These are phyloP conservation scores for Blastobotrys aristatus DNA, from an alignment of 1,139 yeast genomes.

Conservation along the genomic window DNA sequence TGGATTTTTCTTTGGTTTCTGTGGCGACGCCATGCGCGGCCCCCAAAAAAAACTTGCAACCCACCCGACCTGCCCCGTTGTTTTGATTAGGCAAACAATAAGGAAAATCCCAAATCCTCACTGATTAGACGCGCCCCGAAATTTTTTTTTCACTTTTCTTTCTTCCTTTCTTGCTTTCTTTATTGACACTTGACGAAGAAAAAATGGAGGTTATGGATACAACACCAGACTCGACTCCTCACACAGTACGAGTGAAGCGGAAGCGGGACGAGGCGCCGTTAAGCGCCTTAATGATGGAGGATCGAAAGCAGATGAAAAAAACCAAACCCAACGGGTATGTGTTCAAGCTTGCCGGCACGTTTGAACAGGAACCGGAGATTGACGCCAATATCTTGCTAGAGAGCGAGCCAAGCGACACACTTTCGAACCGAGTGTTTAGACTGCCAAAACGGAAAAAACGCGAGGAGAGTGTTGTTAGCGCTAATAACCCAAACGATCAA, in stretches of 20 bases:
- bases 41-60: not conserved
- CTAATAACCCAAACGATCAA: constrained; percentile 36
- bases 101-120: no score
- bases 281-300: constrained; percentile 51
- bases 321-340: constrained; percentile 38
- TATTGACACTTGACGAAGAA: not conserved
- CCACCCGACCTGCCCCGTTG: not conserved
- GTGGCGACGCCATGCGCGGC: not conserved
- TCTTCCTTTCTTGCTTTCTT: not conserved
- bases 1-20: not conserved
- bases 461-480: constrained; percentile 36
- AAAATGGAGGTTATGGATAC: constrained; percentile 16
- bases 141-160: not conserved
- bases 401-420: constrained; percentile 20
- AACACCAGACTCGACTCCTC: constrained; percentile 19
- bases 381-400: constrained; percentile 22
- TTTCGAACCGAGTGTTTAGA: constrained; percentile 19
- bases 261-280: constrained; percentile 82
- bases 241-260: constrained; percentile 71
- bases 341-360: constrained; percentile 59
- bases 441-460: constrained; percentile 30
- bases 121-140: no score
- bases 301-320: constrained; percentile 33
- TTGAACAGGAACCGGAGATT: constrained; percentile 40
- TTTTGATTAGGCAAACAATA: no score